Conservation (phyloP, 2,329 filamentous ascomycete species). For the Apiospora kogelbergensis region DNA sequence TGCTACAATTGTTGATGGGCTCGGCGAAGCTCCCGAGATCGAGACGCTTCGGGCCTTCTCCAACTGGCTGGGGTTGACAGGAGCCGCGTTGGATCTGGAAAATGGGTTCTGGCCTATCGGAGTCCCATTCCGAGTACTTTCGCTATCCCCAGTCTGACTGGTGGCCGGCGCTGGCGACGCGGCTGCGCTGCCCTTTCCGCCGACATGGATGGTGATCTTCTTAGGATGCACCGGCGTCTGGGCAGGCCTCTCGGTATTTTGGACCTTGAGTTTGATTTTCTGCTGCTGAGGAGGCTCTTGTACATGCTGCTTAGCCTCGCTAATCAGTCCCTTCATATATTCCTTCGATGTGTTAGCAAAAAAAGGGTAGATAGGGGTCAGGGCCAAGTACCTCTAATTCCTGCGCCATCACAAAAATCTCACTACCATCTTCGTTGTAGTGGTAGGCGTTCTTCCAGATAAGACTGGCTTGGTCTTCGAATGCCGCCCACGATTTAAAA, state of each 20-base stretch:
- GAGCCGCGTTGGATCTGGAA: conserved; percentile 24
- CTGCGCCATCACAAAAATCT: conserved; percentile 74
- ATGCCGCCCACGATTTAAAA: conserved; percentile 79
- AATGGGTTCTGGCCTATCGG: conserved; percentile 29
- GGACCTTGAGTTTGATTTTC: conserved; percentile 79
- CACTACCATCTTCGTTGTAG: conserved; percentile 91
- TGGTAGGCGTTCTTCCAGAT: conserved; percentile 87
- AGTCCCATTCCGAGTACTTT: conserved; percentile 30
- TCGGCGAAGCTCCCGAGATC: conserved; percentile 44
- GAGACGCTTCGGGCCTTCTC: conserved; percentile 44
- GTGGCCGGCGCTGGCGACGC: conserved; percentile 48
- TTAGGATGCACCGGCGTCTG: conserved; percentile 49
- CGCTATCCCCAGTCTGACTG: conserved; percentile 34
- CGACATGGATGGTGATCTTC: conserved; percentile 72
- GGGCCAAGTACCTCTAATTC: conserved; percentile 67
- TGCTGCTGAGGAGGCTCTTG: conserved; percentile 66
- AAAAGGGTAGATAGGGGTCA: neutral
- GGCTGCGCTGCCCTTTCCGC: conserved; percentile 54
- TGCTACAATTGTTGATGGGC: conserved; percentile 35
- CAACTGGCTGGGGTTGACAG: conserved; percentile 28
- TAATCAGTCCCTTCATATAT: conserved; percentile 67
- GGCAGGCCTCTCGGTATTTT: conserved; percentile 28
- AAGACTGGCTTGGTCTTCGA: conserved; percentile 76
- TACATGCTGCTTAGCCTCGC: conserved; percentile 70
- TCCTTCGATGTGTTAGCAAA: conserved; percentile 46